Percentiles rank a stretch among this genome's conserved stretches.
Evolutionary conservation across 768 basidiomycete species (phyloP).

Genomic region (Xanthoconium stramineum): DNA sequence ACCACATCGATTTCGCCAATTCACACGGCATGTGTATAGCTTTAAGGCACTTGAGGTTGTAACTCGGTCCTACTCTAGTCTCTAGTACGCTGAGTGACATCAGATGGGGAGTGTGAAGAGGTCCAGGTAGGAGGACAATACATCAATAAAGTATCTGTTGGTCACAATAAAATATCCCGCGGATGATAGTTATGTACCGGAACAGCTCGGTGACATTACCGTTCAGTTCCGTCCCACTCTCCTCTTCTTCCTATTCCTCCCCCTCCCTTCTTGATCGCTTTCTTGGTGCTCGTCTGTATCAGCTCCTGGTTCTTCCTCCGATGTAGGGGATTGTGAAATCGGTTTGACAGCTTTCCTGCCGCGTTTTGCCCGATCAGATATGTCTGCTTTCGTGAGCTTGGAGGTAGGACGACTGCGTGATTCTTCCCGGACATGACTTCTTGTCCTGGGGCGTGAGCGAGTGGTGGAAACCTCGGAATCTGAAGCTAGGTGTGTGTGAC

Average conservation of each 20-base stretch:
- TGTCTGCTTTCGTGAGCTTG: slow-evolving; percentile 4
- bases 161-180: background rate
- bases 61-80: too few relatives aligned
- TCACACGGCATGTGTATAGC: too few relatives aligned
- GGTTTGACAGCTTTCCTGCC: background rate
- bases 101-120: too few relatives aligned
- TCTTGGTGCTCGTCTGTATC: slow-evolving; percentile 6
- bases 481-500: slow-evolving; percentile 11
- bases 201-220: background rate
- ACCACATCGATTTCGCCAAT: too few relatives aligned
- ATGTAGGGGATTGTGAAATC: background rate
- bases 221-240: slow-evolving; percentile 16
- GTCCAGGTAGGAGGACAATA: too few relatives aligned
- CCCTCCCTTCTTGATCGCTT: slow-evolving; percentile 15
- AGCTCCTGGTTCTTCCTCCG: slow-evolving; percentile 10
- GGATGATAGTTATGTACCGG: background rate
- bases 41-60: too few relatives aligned
- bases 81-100: too few relatives aligned
- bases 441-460: slow-evolving; percentile 20
- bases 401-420: slow-evolving; percentile 12
- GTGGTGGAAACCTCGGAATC: slow-evolving; percentile 25
- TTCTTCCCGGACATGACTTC: slow-evolving; percentile 23
- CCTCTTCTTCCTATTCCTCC: slow-evolving; percentile 30
- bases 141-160: background rate
- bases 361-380: slow-evolving; percentile 4